Percentiles rank a stretch among this genome's conserved stretches.
These are phyloP conservation scores for Colletotrichum sojae DNA, from an alignment of 2,329 filamentous ascomycete species.

Conservation along the genomic window DNA sequence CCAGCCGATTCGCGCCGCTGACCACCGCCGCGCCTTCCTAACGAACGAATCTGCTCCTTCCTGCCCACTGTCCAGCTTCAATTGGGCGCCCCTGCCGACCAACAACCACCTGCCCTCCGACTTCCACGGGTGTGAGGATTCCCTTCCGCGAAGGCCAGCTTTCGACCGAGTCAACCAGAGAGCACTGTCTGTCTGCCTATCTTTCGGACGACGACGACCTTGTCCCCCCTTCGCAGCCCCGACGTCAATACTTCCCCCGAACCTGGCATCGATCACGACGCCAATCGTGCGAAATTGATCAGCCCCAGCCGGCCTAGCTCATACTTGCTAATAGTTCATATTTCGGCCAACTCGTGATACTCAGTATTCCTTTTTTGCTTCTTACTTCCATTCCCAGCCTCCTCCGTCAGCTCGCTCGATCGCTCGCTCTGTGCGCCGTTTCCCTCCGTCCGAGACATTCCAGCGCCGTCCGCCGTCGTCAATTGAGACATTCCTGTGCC, in stretches of 20 bases:
- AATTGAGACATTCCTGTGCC: constrained; percentile 38
- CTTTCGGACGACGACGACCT: constrained; percentile 16
- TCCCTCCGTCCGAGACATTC: constrained; percentile 24
- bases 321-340: not conserved
- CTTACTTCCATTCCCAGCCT: constrained; percentile 15
- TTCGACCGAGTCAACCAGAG: constrained; percentile 11
- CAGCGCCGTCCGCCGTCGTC: constrained; percentile 9
- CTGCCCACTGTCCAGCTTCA: not conserved
- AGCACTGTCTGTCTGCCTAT: not conserved
- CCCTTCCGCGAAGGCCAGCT: not conserved
- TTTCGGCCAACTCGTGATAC: constrained; percentile 28
- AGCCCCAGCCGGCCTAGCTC: not conserved
- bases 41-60: not conserved
- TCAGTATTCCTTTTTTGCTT: constrained; percentile 13
- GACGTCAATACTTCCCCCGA: not conserved
- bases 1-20: not conserved
- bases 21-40: not conserved
- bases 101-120: constrained; percentile 12
- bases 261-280: not conserved
- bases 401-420: not conserved
- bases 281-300: not conserved
- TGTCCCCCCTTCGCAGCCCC: not conserved
- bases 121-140: constrained; percentile 2
- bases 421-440: not conserved
- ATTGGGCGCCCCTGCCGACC: constrained; percentile 24